phyloP scores from a whole-genome alignment of 2,329 filamentous ascomycete species.

The Venturia carpophila region DNA sequence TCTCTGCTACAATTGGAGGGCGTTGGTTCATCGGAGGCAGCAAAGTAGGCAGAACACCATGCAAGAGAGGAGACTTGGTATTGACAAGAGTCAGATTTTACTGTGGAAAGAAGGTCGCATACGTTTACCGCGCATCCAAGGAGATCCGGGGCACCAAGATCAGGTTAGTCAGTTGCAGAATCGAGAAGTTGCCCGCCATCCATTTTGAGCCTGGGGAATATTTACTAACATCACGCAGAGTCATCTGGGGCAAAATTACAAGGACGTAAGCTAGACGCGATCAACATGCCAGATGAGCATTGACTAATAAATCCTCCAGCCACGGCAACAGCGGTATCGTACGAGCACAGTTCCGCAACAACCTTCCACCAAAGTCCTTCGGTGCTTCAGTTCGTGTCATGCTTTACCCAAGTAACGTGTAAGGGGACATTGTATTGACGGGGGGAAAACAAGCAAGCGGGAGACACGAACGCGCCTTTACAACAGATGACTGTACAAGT shows the following conservation, averaged over 20 bases:
- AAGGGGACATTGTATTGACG: slow-evolving; percentile 29
- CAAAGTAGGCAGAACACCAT: slow-evolving; percentile 52
- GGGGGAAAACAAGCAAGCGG: slow-evolving; percentile 1
- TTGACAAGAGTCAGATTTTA: slow-evolving; percentile 60
- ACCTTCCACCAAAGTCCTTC: slow-evolving; percentile 94
- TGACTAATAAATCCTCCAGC: slow-evolving; percentile 30
- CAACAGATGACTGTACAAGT: slow-evolving; percentile 5
- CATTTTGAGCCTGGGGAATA: neutral
- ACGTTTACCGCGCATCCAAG: slow-evolving; percentile 92
- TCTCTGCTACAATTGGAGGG: slow-evolving; percentile 98
- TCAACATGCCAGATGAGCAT: neutral
- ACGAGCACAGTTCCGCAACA: slow-evolving; percentile 92
- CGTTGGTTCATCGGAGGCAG: slow-evolving; percentile 81
- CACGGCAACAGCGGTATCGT: slow-evolving; percentile 91
- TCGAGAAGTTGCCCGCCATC: neutral
- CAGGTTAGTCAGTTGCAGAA: slow-evolving; percentile 43
- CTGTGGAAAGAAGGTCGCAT: slow-evolving; percentile 97
- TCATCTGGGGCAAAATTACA: slow-evolving; percentile 99
- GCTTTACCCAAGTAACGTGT: slow-evolving; percentile 98
- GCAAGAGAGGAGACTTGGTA: neutral
- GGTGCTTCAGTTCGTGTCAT: slow-evolving; percentile 66
- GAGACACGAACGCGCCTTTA: neutral
- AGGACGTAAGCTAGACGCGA: slow-evolving; percentile 66
- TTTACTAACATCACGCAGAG: slow-evolving; percentile 21
- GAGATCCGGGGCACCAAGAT: slow-evolving; percentile 98